Evolutionary conservation across 805 yeast species (phyloP), one percentile per base, ranked within the genome.

Genomic region (Torulaspora delbrueckii): DNA sequence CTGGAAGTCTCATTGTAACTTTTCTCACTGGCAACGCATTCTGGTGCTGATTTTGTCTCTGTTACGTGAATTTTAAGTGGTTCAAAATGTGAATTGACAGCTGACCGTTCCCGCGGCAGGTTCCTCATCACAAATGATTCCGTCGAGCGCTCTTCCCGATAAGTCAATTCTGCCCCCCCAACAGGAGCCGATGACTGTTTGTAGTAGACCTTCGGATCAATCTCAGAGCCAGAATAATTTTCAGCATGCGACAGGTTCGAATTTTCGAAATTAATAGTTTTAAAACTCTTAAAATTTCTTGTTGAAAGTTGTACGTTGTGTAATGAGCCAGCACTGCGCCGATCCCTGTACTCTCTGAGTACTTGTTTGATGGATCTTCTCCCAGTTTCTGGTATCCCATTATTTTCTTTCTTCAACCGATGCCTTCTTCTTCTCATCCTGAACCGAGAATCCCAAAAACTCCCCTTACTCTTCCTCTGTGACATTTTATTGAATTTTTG

Each of bases 211-310:
- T 19, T 19, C 5, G 3, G 22, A 19, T 4, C 22, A 19, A 4
- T 5, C 6, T 4, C 22, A 4, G 22, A 3, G 1, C 22, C 6
- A 4, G 22, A 19, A 19, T 5, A 19, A 5, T 19, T 19, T 19
- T 3, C 6, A 19, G 22, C 4, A 19, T 19, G 22, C 22, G 22
- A 4, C 6, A 19, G 22, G 22, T 19, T 19, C 22, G 22, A 5
- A 19, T 19, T 5, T 5, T 19, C 22, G 3, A 5, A 19, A 19
- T 19, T 5, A 4, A 19, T 19, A 19, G 6, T 4, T 19, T 19
- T 19, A 3, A n/a, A 18, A 22, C 47, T 50, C 25, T 44, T 48
- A 50, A 51, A 48, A 14, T 52, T 42, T 9, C 52, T 36, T 5
- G 46, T 32, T 8, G 52, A 32, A 24, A 43, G 50, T 19, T 42